These are phyloP conservation scores for Bromus sterilis DNA, from an alignment of 176 grass and related monocot genomes.

Conservation along the genomic window DNA sequence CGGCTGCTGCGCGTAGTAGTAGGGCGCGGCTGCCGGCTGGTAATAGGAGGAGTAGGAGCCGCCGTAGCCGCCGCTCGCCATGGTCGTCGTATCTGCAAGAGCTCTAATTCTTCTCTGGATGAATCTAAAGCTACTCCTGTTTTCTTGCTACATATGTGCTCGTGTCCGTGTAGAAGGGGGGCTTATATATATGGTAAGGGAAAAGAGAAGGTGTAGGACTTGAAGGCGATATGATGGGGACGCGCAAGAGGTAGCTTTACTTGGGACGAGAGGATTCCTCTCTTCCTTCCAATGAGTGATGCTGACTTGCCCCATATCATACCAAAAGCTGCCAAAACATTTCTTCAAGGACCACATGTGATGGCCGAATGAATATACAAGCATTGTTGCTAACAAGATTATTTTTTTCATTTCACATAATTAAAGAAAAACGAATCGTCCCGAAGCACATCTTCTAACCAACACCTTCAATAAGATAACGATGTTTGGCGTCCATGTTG, in stretches of 20 bases:
- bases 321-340: too few species aligned
- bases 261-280: conserved; percentile 36
- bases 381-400: too few species aligned
- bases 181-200: not conserved
- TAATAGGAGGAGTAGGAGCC: conserved; percentile 28
- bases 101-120: not conserved
- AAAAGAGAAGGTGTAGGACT: not conserved
- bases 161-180: conserved; percentile 2
- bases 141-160: not conserved
- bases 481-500: too few species aligned
- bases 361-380: too few species aligned
- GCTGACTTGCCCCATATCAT: not conserved
- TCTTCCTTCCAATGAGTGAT: conserved; percentile 19
- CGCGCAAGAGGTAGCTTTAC: conserved; percentile 15
- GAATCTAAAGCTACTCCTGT: not conserved
- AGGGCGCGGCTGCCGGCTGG: conserved; percentile 19
- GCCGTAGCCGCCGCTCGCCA: conserved; percentile 18
- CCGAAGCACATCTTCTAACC: not conserved
- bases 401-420: too few species aligned
- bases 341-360: too few species aligned
- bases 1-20: conserved; percentile 31
- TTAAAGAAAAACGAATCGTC: not conserved
- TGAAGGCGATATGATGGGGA: conserved; percentile 10
- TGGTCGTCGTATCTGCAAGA: not conserved
- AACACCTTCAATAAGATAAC: not conserved